Base-by-base conservation (phyloP, 768 basidiomycete species). In the Kwoniella newhampshirensis region DNA sequence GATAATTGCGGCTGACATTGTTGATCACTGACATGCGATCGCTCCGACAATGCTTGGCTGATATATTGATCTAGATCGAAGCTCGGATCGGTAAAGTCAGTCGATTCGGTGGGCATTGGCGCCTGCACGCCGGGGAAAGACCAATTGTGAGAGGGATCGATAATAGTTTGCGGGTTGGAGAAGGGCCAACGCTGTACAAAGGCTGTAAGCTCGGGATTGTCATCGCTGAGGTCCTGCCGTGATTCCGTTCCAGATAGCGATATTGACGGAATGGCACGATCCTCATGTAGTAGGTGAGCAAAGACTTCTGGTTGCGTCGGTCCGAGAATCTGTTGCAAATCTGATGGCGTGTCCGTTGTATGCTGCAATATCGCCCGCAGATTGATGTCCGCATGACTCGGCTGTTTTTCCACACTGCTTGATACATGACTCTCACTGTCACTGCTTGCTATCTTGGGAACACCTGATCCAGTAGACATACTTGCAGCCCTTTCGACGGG, bases 21-120 rank as follows among this genome's bases (percentile, higher is more conserved):
- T 36, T 42, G 51, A 20, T 53, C 25, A 21, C 6, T 15, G 27
- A 17, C 17, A 18, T 48, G 54, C 3, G 54, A 37, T 18, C 18
- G 54, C 17, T 39, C 17, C 15, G 28, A 23, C 6, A 58, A 27
- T 4, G 56, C 39, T 28, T 58, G 49, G 26, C 21, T 15, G 11
- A 58, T 13, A 39, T 51, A 51, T 23, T 51, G 56, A 18, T 58
- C 56, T 18, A 54, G 21, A 32, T 60, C 52, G 26, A 60, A 50
- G 3, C 36, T 25, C 13, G 35, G 40, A 23, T 43, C 41, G 3
- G 50, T 5, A 13, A 44, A 28, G 27, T n/a, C 41, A 1, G 28
- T 30, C 11, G 54, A 56, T 37, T 36, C 9, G 35, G 44, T 36
- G 2, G 42, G 41, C 17, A n/a, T n/a, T n/a, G n/a, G n/a, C n/a